phyloP scores from a whole-genome alignment of 2,329 filamentous ascomycete species.

The Colletotrichum tropicale region DNA sequence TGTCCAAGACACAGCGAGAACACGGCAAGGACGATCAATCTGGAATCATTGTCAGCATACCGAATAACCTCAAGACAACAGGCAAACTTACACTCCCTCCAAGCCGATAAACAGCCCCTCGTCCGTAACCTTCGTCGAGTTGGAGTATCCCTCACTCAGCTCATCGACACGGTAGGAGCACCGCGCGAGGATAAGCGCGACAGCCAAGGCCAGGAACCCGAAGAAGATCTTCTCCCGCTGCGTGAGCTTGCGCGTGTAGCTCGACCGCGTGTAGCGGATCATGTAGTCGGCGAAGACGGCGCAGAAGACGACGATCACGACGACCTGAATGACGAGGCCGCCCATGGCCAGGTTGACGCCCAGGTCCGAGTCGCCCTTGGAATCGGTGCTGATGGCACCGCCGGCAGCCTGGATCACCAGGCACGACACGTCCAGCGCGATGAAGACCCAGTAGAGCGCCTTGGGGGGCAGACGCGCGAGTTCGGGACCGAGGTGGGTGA shows the following conservation, averaged over 20 bases:
- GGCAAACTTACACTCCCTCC: slow-evolving; percentile 47
- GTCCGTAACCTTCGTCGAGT: slow-evolving; percentile 56
- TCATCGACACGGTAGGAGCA: slow-evolving; percentile 70
- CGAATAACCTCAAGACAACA: background rate
- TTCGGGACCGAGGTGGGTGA: slow-evolving; percentile 40
- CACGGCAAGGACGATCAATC: slow-evolving; percentile 41
- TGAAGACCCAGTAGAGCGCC: slow-evolving; percentile 49
- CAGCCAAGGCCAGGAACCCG: slow-evolving; percentile 54
- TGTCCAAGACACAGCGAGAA: slow-evolving; percentile 42
- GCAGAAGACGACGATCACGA: slow-evolving; percentile 58
- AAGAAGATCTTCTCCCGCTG: slow-evolving; percentile 50
- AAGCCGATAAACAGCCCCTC: slow-evolving; percentile 57
- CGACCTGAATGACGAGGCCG: slow-evolving; percentile 64
- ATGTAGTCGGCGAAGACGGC: slow-evolving; percentile 53
- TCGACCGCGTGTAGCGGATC: slow-evolving; percentile 34
- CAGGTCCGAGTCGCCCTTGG: slow-evolving; percentile 47
- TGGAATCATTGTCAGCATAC: slow-evolving; percentile 20
- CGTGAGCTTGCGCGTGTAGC: slow-evolving; percentile 16
- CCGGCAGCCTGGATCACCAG: slow-evolving; percentile 61
- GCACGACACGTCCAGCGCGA: slow-evolving; percentile 58
- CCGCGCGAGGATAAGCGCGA: slow-evolving; percentile 63
- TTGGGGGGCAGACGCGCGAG: slow-evolving; percentile 45
- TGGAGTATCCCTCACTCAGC: slow-evolving; percentile 62
- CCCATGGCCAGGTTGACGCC: slow-evolving; percentile 45
- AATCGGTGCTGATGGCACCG: slow-evolving; percentile 53